Percentiles rank a stretch among this genome's conserved stretches.
phyloP scores from a whole-genome alignment of 345 rosid genomes.

The Brassica napus region Da-Ae NC_063447.1:6157001-6157500 shows the following conservation, averaged over 20 bases:
- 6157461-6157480: neutral
- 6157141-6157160: neutral
- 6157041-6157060: neutral
- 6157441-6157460: neutral
- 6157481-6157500: neutral
- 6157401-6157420: neutral
- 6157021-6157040: neutral
- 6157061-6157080: neutral
- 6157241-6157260: neutral
- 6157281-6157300: too few species aligned
- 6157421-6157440: neutral
- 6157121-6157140: neutral
- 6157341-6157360: neutral
- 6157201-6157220: neutral
- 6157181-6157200: neutral
- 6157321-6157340: neutral
- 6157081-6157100: neutral
- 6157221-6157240: neutral
- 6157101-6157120: neutral
- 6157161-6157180: neutral
- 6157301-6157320: neutral
- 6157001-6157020: neutral
- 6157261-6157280: neutral
- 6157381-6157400: neutral
- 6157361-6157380: neutral